These are phyloP conservation scores for Orbilia ellipsospora DNA, from an alignment of 2,329 filamentous ascomycete genomes.

Conservation along the genomic window DNA sequence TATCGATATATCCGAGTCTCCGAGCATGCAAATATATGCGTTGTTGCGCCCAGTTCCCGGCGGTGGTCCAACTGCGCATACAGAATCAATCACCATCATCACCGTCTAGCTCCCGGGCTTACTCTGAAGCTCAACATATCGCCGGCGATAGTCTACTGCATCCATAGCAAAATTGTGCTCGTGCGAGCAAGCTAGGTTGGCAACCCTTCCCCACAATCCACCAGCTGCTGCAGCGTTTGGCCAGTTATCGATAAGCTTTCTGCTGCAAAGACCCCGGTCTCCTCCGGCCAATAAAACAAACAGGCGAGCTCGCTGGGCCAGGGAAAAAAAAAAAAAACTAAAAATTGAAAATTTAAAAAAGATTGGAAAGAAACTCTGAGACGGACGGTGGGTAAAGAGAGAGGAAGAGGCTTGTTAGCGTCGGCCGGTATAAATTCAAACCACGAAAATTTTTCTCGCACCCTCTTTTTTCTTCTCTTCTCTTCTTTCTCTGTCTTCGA, in stretches of 20 bases:
- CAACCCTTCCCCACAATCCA: neutral
- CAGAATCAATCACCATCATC: no score
- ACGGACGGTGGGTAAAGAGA: constrained; percentile 11
- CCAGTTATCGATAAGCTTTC: constrained; percentile 38
- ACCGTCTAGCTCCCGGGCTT: no score
- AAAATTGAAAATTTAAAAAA: constrained; percentile 34
- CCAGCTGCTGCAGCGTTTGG: neutral
- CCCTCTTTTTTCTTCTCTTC: constrained; percentile 66
- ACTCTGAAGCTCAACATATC: no score
- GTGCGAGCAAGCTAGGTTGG: neutral
- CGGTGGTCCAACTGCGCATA: no score
- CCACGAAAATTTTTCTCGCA: constrained; percentile 64
- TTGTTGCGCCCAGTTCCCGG: neutral
- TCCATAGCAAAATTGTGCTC: no score
- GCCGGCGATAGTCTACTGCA: no score
- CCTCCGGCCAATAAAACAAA: constrained; percentile 8
- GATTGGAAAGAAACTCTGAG: constrained; percentile 18
- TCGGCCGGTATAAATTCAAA: constrained; percentile 47
- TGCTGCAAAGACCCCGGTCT: constrained; percentile 6
- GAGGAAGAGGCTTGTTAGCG: constrained; percentile 10
- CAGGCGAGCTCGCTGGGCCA: constrained; percentile 27
- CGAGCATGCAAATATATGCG: constrained; percentile 3
- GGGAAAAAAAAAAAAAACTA: constrained; percentile 27
- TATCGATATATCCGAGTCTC: neutral
- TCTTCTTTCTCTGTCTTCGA: constrained; percentile 65